These are phyloP conservation scores for Porpolomopsis calyptriformis DNA, from an alignment of 768 basidiomycete genomes.

Conservation along the genomic window DNA sequence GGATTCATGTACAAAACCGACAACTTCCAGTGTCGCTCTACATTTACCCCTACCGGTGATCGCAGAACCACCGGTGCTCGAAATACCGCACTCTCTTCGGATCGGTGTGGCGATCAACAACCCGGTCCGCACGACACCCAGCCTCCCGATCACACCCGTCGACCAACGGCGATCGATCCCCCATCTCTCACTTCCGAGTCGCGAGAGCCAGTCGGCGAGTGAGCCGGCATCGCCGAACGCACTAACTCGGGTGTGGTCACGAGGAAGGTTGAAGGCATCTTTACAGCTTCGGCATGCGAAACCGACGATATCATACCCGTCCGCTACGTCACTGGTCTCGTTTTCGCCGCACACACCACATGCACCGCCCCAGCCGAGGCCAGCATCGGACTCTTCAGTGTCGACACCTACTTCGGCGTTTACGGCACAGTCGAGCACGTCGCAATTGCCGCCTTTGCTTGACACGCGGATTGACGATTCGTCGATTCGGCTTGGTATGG, in stretches of 20 bases:
- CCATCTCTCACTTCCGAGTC: conserved; percentile 6
- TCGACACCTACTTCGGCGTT: conserved; percentile 45
- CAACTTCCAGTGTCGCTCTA: conserved; percentile 12
- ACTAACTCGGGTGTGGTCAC: conserved; percentile 23
- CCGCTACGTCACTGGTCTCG: conserved; percentile 14
- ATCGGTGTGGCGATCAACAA: conserved; percentile 16
- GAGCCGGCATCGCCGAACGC: conserved; percentile 13
- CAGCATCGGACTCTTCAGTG: conserved; percentile 39
- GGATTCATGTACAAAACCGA: conserved; percentile 17
- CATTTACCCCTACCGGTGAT: no score
- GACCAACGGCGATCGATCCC: conserved; percentile 10
- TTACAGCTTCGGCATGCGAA: conserved; percentile 60
- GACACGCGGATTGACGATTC: conserved; percentile 54
- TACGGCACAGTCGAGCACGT: conserved; percentile 35
- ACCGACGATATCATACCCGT: conserved; percentile 36
- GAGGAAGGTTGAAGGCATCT: conserved; percentile 54
- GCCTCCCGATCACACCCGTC: conserved; percentile 18
- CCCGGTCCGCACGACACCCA: conserved; percentile 28
- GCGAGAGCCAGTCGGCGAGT: conserved; percentile 2
- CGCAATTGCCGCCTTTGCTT: conserved; percentile 44
- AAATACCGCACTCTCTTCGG: conserved; percentile 12
- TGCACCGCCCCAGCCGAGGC: conserved; percentile 6
- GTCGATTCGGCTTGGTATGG: conserved; percentile 32
- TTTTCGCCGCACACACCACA: conserved; percentile 21
- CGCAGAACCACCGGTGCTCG: conserved; percentile 18